phyloP scores from a whole-genome alignment of 2,329 filamentous ascomycete species.

The Verticillium dahliae region DNA sequence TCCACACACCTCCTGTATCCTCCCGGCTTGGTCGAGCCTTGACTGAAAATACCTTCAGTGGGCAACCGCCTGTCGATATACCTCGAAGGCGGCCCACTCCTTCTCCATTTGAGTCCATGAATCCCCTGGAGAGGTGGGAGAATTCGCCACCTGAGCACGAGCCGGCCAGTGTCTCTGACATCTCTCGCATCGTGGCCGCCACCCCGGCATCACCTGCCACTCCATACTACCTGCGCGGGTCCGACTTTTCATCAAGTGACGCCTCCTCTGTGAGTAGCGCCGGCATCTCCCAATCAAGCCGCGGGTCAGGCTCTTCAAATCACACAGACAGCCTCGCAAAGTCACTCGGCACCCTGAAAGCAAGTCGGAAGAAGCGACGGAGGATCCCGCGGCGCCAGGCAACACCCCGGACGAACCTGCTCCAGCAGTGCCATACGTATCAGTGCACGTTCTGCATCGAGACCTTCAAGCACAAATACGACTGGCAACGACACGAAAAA shows the following conservation, averaged over 20 bases:
- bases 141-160: constrained; percentile 17
- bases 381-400: not conserved
- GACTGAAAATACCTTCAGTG: constrained; percentile 15
- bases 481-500: constrained; percentile 44
- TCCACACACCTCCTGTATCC: constrained; percentile 38
- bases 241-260: constrained; percentile 15
- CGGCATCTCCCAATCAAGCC: constrained; percentile 7
- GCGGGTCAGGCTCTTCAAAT: constrained; percentile 2
- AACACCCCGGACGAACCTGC: not conserved
- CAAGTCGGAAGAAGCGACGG: not conserved
- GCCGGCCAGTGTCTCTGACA: constrained; percentile 12
- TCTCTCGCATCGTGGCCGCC: constrained; percentile 12
- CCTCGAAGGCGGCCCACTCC: constrained; percentile 35
- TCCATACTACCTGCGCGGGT: constrained; percentile 10
- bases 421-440: constrained; percentile 12
- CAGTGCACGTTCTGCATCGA: constrained; percentile 42
- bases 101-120: constrained; percentile 16
- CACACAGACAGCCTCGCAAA: constrained; percentile 20
- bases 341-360: constrained; percentile 11
- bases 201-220: constrained; percentile 1
- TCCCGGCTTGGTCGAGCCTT: constrained; percentile 44
- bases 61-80: constrained; percentile 44
- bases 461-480: constrained; percentile 35
- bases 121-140: constrained; percentile 12
- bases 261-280: constrained; percentile 7